Base-by-base conservation (phyloP, 1,139 yeast species). In the Yamadazyma triangularis region DNA sequence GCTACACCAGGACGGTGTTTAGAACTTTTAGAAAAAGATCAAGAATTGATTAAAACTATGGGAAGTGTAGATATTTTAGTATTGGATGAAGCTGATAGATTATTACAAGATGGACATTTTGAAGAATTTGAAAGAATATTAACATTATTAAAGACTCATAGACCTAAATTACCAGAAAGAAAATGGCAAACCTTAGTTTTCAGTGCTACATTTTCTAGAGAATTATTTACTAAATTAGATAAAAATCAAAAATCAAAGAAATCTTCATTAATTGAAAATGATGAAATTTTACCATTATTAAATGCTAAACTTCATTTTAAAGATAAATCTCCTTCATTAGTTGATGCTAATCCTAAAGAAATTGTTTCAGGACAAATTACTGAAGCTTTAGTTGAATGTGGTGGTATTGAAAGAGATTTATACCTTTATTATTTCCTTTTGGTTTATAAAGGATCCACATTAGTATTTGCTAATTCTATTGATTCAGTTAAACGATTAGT, bases 1-100 rank as follows among this genome's bases (percentile, higher is more conserved):
- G 97, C 96, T 2, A 93, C 98, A 0, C 98, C 99, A 0, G 99
- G 99, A 25, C 76, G 99, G 42, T 78, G 86, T 51, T 67, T 88
- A 34, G 98, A 93, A 51, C 56, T 91, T 22, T 48, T 91, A 25
- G 85, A 83, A 52, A 78, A 78, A 40, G 76, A 78, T 36, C 64
- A 65, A 19, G 73, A 67, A 1, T 44, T 79, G 23, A 67, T 79
- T 7, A 60, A 64, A 15, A 66, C 79, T 47, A 64, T 88, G 41
- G 72, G 83, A 11, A 62, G 74, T 15, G 69, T 86, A 8, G 87
- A 85, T 35, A 70, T 79, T 4, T 52, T 91, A 8, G 95, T 89
- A 1, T 67, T 89, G 25, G 99, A 93, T 64, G 99, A 93, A 57
- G 99, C 98, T n/a, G 99, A 91, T 61, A 70, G 98, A 54, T 66